A percentile compares a stretch with the other conserved stretches of the same genome.
phyloP scores from a whole-genome alignment of 2,329 filamentous ascomycete genomes.

The Biscogniauxia mediterranea region DNA sequence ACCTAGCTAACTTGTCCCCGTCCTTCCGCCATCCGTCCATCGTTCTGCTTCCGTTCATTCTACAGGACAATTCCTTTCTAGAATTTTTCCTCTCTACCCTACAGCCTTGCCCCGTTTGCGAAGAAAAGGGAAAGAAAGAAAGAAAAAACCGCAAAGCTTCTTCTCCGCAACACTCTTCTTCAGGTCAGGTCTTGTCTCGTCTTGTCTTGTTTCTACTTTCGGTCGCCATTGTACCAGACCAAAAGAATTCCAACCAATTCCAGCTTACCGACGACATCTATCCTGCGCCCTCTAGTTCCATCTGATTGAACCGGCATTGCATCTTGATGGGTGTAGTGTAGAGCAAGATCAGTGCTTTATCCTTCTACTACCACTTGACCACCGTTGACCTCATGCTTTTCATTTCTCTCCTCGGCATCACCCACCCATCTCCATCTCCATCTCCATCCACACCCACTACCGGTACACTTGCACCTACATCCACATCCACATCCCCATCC shows the following conservation, averaged over 20 bases:
- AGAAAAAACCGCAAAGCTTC: background rate
- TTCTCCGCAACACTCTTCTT: background rate
- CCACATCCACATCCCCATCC: background rate
- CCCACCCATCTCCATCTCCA: too few relatives aligned
- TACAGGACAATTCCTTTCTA: constrained; percentile 19
- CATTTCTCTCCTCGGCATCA: background rate
- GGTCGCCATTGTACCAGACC: background rate
- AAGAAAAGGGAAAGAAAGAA: background rate
- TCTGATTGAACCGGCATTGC: background rate
- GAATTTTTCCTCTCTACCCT: constrained; percentile 9
- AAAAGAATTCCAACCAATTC: background rate
- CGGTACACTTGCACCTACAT: too few relatives aligned
- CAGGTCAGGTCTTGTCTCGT: too few relatives aligned
- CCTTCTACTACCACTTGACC: background rate
- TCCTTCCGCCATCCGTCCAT: background rate
- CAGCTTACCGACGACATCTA: background rate
- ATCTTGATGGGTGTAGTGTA: background rate
- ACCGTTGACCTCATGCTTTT: background rate
- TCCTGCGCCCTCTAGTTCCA: background rate
- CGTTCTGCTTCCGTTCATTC: constrained; percentile 1
- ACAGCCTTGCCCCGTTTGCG: background rate
- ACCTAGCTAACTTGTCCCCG: background rate
- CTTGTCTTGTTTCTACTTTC: background rate
- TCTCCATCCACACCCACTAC: too few relatives aligned
- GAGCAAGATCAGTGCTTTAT: background rate